These are phyloP conservation scores for Apiospora hydei DNA, from an alignment of 2,329 filamentous ascomycete genomes.

Conservation along the genomic window DNA sequence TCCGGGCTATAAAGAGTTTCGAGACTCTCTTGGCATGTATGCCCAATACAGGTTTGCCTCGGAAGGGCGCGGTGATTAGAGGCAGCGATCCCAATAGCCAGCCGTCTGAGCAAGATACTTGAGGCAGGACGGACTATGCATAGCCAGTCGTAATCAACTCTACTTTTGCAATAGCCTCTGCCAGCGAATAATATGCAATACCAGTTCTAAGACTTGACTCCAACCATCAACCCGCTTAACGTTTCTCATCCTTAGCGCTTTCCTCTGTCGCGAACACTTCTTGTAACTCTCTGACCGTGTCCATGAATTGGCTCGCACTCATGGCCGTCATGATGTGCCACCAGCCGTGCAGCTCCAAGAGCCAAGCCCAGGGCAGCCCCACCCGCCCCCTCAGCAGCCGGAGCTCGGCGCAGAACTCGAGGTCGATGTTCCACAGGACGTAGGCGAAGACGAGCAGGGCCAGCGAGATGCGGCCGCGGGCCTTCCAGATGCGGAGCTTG, in stretches of 20 bases:
- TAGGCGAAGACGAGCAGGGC: constrained; percentile 52
- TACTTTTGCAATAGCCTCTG: background rate
- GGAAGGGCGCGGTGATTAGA: background rate
- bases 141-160: background rate
- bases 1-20: background rate
- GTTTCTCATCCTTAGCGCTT: background rate
- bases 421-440: constrained; percentile 64
- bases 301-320: constrained; percentile 54
- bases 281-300: constrained; percentile 41
- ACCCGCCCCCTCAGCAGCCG: constrained; percentile 51
- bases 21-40: background rate
- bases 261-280: constrained; percentile 26
- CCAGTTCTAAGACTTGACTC: background rate
- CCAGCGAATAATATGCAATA: background rate
- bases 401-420: constrained; percentile 58
- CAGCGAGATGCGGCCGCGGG: constrained; percentile 35
- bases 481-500: constrained; percentile 39
- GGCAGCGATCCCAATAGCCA: background rate
- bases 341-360: constrained; percentile 68
- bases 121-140: background rate
- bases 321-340: constrained; percentile 69
- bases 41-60: background rate
- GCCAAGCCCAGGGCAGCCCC: constrained; percentile 62
- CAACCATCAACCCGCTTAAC: background rate
- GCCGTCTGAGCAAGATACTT: too few relatives aligned